Conservation (phyloP, 805 yeast genomes). For the Cyberlindnera suaveolens region DNA sequence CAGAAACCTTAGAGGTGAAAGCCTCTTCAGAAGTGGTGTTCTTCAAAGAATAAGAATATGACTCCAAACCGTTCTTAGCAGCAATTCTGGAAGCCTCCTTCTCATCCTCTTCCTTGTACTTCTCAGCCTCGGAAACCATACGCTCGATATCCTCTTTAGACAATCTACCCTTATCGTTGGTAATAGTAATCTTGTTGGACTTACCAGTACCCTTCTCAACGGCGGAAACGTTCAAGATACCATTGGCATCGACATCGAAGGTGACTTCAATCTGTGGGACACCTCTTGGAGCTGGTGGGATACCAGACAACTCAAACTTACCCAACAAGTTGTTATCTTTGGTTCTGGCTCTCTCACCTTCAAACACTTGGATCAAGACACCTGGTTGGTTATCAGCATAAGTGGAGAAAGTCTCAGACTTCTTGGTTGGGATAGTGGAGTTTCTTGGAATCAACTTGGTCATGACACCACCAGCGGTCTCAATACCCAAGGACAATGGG, state of each 20-base stretch:
- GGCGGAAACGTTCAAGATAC: constrained; percentile 94
- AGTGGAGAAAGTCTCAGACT: constrained; percentile 94
- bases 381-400: constrained; percentile 98
- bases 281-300: constrained; percentile 99
- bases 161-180: constrained; percentile 98
- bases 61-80: constrained; percentile 93
- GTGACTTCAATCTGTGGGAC: constrained; percentile 97
- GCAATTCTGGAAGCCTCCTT: constrained; percentile 88
- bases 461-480: constrained; percentile 99
- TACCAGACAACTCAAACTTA: constrained; percentile 93
- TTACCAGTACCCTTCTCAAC: constrained; percentile 98
- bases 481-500: constrained; percentile 95
- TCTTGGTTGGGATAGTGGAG: constrained; percentile 96
- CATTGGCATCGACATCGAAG: constrained; percentile 94
- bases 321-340: constrained; percentile 95
- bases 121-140: constrained; percentile 97
- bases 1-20: constrained; percentile 76
- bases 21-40: constrained; percentile 67
- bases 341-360: constrained; percentile 97
- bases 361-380: constrained; percentile 93
- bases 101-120: constrained; percentile 95
- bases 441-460: constrained; percentile 95
- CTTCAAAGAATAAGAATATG: constrained; percentile 91
- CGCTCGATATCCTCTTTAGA: constrained; percentile 96
- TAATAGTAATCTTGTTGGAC: constrained; percentile 93